phyloP scores from a whole-genome alignment of 768 basidiomycete species.

The Neoboletus subvelutipes region DNA sequence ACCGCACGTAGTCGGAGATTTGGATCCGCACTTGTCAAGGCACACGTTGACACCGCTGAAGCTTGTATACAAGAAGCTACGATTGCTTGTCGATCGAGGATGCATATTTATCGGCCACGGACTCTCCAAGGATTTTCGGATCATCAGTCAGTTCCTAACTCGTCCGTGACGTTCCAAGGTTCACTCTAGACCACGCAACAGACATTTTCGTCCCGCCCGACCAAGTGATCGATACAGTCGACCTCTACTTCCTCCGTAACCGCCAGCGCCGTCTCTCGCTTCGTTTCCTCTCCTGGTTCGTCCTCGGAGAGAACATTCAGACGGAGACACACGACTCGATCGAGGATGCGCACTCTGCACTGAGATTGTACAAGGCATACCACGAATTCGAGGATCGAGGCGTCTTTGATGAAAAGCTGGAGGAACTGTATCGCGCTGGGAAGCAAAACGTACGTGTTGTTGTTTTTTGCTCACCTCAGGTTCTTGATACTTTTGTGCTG shows the following conservation, averaged over 20 bases:
- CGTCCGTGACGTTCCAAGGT: background rate
- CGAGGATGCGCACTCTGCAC: constrained; percentile 88
- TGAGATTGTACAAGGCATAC: constrained; percentile 82
- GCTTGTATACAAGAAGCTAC: constrained; percentile 97
- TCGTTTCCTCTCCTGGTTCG: constrained; percentile 91
- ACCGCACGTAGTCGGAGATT: constrained; percentile 73
- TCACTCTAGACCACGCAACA: constrained; percentile 30
- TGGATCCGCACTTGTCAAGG: constrained; percentile 79
- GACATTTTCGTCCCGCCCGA: constrained; percentile 95
- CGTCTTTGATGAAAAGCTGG: constrained; percentile 83
- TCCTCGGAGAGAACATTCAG: constrained; percentile 91
- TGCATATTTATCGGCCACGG: constrained; percentile 98
- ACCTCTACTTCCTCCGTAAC: constrained; percentile 82
- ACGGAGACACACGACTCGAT: constrained; percentile 97
- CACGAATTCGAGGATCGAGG: constrained; percentile 72
- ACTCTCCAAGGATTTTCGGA: constrained; percentile 95
- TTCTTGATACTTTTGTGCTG: background rate
- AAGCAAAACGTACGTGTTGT: constrained; percentile 60
- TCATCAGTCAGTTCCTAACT: constrained; percentile 73
- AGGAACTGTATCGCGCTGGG: constrained; percentile 79
- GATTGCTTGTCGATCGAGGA: constrained; percentile 88
- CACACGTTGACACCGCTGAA: constrained; percentile 94
- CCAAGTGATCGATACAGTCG: constrained; percentile 96
- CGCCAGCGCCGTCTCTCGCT: constrained; percentile 88
- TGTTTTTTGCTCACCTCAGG: background rate